Conservation (phyloP, 257 asterid species). For the Fraxinus excelsior region DNA sequence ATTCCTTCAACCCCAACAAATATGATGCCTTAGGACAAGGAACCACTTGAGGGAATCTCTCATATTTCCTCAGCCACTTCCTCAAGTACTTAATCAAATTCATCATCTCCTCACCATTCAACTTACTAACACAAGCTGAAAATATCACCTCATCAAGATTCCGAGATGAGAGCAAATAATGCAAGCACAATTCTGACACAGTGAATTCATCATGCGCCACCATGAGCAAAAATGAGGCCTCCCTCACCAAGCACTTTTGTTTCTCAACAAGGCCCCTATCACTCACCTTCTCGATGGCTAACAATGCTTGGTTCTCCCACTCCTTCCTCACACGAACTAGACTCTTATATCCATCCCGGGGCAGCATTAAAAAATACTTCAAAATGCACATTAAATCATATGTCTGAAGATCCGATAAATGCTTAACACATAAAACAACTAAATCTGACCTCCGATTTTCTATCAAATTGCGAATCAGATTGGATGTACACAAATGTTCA, state of each 20-base stretch:
- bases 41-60: constrained; percentile 72
- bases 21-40: constrained; percentile 70
- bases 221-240: constrained; percentile 72
- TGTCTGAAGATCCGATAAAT: constrained; percentile 60
- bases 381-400: constrained; percentile 69
- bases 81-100: constrained; percentile 64
- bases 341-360: constrained; percentile 50
- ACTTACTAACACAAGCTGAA: constrained; percentile 75
- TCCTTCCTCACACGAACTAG: constrained; percentile 59
- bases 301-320: constrained; percentile 81
- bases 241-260: constrained; percentile 47
- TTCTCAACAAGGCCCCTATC: constrained; percentile 38
- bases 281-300: constrained; percentile 59
- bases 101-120: constrained; percentile 70
- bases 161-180: constrained; percentile 61
- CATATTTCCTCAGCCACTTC: constrained; percentile 84
- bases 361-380: constrained; percentile 61
- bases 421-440: constrained; percentile 61
- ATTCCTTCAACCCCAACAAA: constrained; percentile 61
- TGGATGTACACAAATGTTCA: constrained; percentile 40
- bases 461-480: constrained; percentile 52
- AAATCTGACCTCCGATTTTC: constrained; percentile 61
- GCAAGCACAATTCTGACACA: constrained; percentile 74
- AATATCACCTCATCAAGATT: constrained; percentile 78
- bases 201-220: constrained; percentile 78